Conservation (phyloP, 2,329 filamentous ascomycete genomes). For the Diaporthe sp. region DNA sequence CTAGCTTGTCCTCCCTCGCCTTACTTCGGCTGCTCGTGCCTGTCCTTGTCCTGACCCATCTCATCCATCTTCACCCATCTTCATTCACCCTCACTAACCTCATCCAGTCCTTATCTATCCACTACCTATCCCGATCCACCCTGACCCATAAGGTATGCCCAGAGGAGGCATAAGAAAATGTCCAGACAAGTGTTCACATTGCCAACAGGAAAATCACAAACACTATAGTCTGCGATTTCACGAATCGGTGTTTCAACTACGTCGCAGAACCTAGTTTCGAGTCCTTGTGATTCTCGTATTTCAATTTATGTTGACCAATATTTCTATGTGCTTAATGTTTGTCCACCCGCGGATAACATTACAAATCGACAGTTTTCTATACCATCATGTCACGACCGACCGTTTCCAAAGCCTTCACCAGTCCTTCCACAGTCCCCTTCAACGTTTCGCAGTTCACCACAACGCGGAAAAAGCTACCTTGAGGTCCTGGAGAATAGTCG, state of each 20-base stretch:
- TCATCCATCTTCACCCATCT: not conserved
- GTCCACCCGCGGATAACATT: not conserved
- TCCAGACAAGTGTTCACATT: too few species aligned
- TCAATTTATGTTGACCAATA: not conserved
- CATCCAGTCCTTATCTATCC: not conserved
- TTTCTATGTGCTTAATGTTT: not conserved
- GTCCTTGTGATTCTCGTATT: not conserved
- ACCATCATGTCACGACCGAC: not conserved
- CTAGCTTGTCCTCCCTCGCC: too few species aligned
- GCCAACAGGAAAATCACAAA: too few species aligned
- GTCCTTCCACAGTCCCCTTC: slow-evolving; percentile 63
- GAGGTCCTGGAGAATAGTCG: slow-evolving; percentile 69
- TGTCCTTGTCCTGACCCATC: not conserved
- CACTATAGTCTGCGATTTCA: too few species aligned
- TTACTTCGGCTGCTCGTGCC: too few species aligned
- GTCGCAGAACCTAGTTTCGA: not conserved
- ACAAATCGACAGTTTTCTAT: not conserved
- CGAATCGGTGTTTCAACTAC: too few species aligned
- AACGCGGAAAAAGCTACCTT: slow-evolving; percentile 69
- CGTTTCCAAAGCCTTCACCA: slow-evolving; percentile 57
- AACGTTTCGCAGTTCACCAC: slow-evolving; percentile 71
- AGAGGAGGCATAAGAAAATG: not conserved
- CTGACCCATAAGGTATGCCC: not conserved
- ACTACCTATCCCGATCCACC: not conserved
- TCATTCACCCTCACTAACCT: not conserved